phyloP scores from a whole-genome alignment of 306 rosid species.

The Quercus berberidifolia region DNA sequence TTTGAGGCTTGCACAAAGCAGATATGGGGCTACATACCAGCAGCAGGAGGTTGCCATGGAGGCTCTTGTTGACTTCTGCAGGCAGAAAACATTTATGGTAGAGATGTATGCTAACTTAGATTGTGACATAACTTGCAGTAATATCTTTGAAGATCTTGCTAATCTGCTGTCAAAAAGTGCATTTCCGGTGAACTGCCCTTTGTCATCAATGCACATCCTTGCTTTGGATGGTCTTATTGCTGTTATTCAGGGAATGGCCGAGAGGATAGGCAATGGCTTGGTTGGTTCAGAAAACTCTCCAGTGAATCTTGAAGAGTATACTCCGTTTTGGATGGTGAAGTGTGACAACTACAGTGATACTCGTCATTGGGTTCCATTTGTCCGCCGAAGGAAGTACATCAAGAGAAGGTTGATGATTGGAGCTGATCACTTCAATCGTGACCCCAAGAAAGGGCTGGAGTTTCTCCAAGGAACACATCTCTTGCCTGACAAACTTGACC shows the following conservation, averaged over 20 bases:
- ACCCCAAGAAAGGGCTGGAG: slow-evolving; percentile 97
- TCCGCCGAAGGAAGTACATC: slow-evolving; percentile 82
- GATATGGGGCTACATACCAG: slow-evolving; percentile 84
- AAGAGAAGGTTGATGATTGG: slow-evolving; percentile 97
- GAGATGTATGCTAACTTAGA: slow-evolving; percentile 95
- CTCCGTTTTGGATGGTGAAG: slow-evolving; percentile 96
- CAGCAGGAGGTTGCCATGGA: slow-evolving; percentile 97
- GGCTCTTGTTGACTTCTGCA: slow-evolving; percentile 88
- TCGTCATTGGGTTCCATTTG: slow-evolving; percentile 85
- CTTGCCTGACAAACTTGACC: slow-evolving; percentile 97
- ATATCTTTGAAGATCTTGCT: slow-evolving; percentile 90
- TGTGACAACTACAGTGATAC: slow-evolving; percentile 90
- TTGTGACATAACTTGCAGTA: slow-evolving; percentile 93
- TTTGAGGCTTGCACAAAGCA: slow-evolving; percentile 85
- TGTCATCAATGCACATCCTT: slow-evolving; percentile 87
- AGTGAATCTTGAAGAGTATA: slow-evolving; percentile 77
- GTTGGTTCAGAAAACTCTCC: slow-evolving; percentile 56
- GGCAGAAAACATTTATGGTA: slow-evolving; percentile 86
- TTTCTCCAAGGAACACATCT: slow-evolving; percentile 98
- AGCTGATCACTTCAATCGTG: slow-evolving; percentile 98
- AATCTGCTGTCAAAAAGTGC: slow-evolving; percentile 85
- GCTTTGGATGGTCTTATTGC: slow-evolving; percentile 97
- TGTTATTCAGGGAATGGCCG: slow-evolving; percentile 97
- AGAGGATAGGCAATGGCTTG: slow-evolving; percentile 77
- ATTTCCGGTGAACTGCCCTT: slow-evolving; percentile 85